phyloP scores from a whole-genome alignment of 495 filamentous ascomycete species.

The Hypoxylon lenormandii region DNA sequence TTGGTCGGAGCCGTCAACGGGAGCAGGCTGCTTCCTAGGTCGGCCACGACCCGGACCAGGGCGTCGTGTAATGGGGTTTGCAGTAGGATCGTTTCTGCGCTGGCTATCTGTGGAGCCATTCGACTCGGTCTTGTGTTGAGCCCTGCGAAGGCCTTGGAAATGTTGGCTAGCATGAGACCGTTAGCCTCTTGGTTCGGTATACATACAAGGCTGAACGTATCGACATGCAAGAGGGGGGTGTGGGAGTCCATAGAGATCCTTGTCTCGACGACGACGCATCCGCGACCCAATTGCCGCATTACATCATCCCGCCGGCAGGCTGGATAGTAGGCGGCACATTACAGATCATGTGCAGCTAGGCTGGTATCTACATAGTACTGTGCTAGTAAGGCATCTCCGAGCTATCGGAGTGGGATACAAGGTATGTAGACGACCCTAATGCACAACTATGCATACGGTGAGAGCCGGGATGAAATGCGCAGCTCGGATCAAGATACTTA shows the following conservation, averaged over 20 bases:
- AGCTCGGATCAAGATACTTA: constrained; percentile 4
- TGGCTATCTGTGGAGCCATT: constrained; percentile 39
- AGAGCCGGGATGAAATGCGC: not conserved
- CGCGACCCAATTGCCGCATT: not conserved
- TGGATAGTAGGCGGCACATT: not conserved
- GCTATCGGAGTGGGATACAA: not conserved
- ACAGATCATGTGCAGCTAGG: constrained; percentile 3
- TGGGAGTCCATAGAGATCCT: constrained; percentile 7
- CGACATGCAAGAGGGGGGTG: not conserved
- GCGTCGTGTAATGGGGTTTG: constrained; percentile 63
- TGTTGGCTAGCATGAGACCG: constrained; percentile 56
- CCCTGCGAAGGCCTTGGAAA: constrained; percentile 63
- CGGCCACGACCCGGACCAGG: constrained; percentile 63
- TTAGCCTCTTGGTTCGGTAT: constrained; percentile 28
- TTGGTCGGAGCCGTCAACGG: constrained; percentile 15
- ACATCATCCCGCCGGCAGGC: not conserved
- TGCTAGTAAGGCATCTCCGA: constrained; percentile 20
- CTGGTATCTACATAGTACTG: not conserved
- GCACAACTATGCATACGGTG: not conserved
- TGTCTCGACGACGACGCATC: constrained; percentile 3
- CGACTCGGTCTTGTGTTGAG: constrained; percentile 60
- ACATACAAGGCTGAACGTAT: not conserved
- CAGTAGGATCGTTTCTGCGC: constrained; percentile 56
- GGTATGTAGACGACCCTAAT: not conserved
- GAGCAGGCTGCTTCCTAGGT: constrained; percentile 54